Evolutionary conservation across 2,329 filamentous ascomycete species (phyloP).

Genomic region (Truncatella angustata): DNA sequence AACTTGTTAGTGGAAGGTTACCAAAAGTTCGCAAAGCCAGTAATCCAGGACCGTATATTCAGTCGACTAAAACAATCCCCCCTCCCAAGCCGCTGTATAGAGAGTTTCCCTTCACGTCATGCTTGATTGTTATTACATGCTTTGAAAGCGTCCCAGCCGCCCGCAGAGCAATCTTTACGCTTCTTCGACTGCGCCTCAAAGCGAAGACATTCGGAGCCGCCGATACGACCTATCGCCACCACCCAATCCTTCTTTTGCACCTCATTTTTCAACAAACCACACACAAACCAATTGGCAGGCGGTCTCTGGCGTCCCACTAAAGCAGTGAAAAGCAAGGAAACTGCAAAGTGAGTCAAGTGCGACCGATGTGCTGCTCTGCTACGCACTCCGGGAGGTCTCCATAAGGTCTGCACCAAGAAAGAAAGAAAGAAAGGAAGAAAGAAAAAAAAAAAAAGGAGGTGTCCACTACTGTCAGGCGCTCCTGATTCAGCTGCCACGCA

Average conservation of each 20-base stretch:
- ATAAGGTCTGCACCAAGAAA: too few relatives aligned
- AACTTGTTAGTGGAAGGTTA: not conserved
- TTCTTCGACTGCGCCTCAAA: constrained; percentile 4
- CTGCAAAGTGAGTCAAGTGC: not conserved
- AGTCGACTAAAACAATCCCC: too few relatives aligned
- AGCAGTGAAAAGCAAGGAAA: too few relatives aligned
- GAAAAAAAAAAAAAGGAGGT: not conserved
- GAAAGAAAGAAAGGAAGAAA: too few relatives aligned
- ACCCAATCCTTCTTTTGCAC: constrained; percentile 16
- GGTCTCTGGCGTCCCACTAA: too few relatives aligned
- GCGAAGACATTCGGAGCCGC: constrained; percentile 16
- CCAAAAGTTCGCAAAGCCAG: not conserved
- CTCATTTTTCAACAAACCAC: too few relatives aligned
- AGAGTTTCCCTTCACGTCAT: not conserved
- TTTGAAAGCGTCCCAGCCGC: not conserved
- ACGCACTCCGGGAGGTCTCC: not conserved
- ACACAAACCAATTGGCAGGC: too few relatives aligned
- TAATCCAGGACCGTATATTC: too few relatives aligned
- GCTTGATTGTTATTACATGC: not conserved
- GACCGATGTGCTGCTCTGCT: not conserved
- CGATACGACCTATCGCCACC: constrained; percentile 23
- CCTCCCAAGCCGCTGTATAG: too few relatives aligned
- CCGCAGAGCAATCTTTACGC: not conserved
- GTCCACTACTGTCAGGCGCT: not conserved
- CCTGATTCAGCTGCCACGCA: not conserved